These are phyloP conservation scores for Hypoxylon perforatum DNA, from an alignment of 495 filamentous ascomycete genomes.

Conservation along the genomic window DNA sequence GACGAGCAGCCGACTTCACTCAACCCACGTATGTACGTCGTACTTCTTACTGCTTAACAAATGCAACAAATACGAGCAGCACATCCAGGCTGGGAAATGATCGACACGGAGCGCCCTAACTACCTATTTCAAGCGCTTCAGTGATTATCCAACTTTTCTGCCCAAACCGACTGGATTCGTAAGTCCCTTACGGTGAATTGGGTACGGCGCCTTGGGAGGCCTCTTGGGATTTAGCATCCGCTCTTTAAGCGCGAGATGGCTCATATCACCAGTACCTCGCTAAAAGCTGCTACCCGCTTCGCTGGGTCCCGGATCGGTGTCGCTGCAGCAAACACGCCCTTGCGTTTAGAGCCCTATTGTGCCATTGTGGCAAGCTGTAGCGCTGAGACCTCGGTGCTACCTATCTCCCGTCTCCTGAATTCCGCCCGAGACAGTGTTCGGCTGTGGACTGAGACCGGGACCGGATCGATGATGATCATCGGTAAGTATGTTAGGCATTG, in stretches of 20 bases:
- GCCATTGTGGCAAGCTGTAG: slow-evolving; percentile 24
- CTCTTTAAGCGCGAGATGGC: background rate
- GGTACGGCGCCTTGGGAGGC: slow-evolving; percentile 11
- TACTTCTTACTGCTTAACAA: slow-evolving; percentile 23
- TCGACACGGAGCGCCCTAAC: slow-evolving; percentile 11
- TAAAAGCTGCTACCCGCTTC: slow-evolving; percentile 2
- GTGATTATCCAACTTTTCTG: slow-evolving; percentile 8
- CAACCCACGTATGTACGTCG: slow-evolving; percentile 6
- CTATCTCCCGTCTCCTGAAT: background rate
- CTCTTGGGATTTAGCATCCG: slow-evolving; percentile 7
- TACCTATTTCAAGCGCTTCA: slow-evolving; percentile 1
- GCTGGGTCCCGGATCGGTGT: background rate
- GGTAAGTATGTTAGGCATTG: too few species aligned
- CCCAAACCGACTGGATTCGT: slow-evolving; percentile 25
- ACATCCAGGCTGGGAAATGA: slow-evolving; percentile 21
- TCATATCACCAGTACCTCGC: background rate
- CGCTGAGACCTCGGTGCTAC: background rate
- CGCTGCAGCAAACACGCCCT: background rate
- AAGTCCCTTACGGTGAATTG: slow-evolving; percentile 7
- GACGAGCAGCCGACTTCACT: slow-evolving; percentile 5
- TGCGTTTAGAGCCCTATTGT: slow-evolving; percentile 1
- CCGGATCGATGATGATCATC: background rate
- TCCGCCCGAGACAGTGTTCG: background rate
- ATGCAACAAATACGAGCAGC: slow-evolving; percentile 34
- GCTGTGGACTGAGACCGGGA: background rate